Evolutionary conservation across 140 eudicot species (phyloP).

Genomic region (Erigeron philadelphicus): DNA sequence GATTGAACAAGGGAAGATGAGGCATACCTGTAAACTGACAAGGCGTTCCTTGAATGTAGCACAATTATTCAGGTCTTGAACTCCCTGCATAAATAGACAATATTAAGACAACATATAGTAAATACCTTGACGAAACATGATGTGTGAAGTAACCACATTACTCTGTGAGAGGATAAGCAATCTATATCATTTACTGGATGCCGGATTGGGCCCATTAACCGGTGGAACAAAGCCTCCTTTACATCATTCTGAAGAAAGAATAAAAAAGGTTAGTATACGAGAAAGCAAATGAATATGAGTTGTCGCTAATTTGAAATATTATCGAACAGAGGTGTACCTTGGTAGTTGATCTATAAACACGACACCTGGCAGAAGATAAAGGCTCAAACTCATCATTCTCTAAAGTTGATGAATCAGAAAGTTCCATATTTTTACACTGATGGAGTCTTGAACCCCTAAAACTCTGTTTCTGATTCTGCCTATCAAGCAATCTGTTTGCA

Average conservation of each 20-base stretch:
- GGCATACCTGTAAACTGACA: conserved; percentile 48
- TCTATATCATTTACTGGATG: conserved; percentile 59
- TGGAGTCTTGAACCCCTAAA: conserved; percentile 62
- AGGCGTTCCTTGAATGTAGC: conserved; percentile 71
- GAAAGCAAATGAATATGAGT: background rate
- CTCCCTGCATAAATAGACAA: conserved; percentile 30
- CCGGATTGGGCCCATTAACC: conserved; percentile 66
- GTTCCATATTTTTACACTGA: conserved; percentile 35
- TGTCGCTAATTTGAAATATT: background rate
- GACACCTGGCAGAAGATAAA: conserved; percentile 81
- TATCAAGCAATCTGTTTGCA: conserved; percentile 39
- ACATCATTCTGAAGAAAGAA: conserved; percentile 35
- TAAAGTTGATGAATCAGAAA: conserved; percentile 32
- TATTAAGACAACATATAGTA: background rate
- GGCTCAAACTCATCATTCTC: conserved; percentile 44
- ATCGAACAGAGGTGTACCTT: conserved; percentile 40
- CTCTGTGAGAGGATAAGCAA: conserved; percentile 34
- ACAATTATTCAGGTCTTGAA: conserved; percentile 36
- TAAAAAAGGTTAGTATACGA: background rate
- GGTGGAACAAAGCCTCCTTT: conserved; percentile 54
- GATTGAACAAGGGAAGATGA: background rate
- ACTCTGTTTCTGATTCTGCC: conserved; percentile 43
- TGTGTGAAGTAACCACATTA: conserved; percentile 13
- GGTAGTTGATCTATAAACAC: conserved; percentile 40
- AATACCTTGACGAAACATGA: background rate